These are phyloP conservation scores for Fusarium luffae DNA, from an alignment of 2,329 filamentous ascomycete genomes.

Conservation along the genomic window DNA sequence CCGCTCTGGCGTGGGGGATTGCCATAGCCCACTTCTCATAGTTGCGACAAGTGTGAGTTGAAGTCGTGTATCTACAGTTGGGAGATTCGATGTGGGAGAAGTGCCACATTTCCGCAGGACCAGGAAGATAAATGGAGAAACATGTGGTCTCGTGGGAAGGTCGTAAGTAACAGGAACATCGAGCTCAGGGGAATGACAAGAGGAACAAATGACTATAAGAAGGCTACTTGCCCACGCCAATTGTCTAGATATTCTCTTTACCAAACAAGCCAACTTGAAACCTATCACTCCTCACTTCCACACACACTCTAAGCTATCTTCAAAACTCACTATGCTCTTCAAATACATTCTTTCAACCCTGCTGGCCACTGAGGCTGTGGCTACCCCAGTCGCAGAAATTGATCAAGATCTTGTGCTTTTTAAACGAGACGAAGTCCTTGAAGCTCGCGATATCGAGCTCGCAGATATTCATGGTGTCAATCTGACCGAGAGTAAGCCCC, in stretches of 20 bases:
- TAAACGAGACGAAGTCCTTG: background rate
- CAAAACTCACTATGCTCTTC: background rate
- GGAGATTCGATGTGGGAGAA: too few species aligned
- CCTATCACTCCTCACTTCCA: accelerated
- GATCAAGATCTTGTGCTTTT: background rate
- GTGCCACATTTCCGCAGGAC: too few species aligned
- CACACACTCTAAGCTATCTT: background rate
- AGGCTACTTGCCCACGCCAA: too few species aligned
- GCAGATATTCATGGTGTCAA: background rate
- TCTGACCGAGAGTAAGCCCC: background rate
- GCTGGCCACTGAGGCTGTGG: background rate
- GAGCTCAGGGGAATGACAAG: too few species aligned
- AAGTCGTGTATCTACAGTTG: too few species aligned
- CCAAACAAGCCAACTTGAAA: background rate
- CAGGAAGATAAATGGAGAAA: too few species aligned
- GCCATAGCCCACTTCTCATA: too few species aligned
- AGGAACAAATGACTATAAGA: too few species aligned
- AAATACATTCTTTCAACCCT: background rate
- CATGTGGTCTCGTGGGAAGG: accelerated
- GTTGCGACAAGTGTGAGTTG: too few species aligned
- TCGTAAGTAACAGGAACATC: too few species aligned
- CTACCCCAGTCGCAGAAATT: background rate
- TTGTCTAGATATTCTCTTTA: accelerated
- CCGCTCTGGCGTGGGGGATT: too few species aligned
- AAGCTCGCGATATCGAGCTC: background rate